Conservation (phyloP, 2,329 filamentous ascomycete genomes). For the Pseudogymnoascus sp. region DNA sequence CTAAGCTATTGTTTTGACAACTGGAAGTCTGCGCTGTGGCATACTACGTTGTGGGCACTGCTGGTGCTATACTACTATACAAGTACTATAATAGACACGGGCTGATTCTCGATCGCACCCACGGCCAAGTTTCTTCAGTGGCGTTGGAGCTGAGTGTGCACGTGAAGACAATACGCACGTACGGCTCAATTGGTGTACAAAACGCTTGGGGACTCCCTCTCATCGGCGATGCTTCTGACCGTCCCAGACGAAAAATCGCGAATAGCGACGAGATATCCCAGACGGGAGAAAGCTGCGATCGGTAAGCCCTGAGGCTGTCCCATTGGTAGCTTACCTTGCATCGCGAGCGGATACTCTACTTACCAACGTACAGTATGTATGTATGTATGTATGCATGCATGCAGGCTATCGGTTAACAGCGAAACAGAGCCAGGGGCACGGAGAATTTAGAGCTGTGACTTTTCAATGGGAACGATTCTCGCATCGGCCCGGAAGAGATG, state of each 20-base stretch:
- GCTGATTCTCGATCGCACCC: not conserved
- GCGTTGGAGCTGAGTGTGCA: not conserved
- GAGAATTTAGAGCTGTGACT: slow-evolving; percentile 4
- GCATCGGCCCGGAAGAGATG: slow-evolving; percentile 7
- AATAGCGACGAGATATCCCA: not conserved
- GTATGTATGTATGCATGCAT: not conserved
- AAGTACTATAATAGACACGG: not conserved
- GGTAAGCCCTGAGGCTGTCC: not conserved
- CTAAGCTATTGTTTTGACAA: not conserved
- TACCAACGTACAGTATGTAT: not conserved
- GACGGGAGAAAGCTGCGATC: not conserved
- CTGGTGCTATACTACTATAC: not conserved
- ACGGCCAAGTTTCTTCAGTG: slow-evolving; percentile 4
- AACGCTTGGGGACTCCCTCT: not conserved
- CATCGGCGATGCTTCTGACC: not conserved
- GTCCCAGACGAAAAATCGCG: not conserved
- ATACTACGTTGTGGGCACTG: not conserved
- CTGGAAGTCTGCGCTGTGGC: not conserved
- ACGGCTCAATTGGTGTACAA: not conserved
- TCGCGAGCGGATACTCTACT: not conserved
- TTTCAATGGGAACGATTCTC: slow-evolving; percentile 5
- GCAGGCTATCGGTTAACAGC: not conserved
- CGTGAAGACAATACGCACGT: not conserved
- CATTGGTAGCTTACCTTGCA: slow-evolving; percentile 2
- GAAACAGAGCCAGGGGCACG: slow-evolving; percentile 6